Conservation (phyloP, 306 rosid species). For the Myrica gale region DNA sequence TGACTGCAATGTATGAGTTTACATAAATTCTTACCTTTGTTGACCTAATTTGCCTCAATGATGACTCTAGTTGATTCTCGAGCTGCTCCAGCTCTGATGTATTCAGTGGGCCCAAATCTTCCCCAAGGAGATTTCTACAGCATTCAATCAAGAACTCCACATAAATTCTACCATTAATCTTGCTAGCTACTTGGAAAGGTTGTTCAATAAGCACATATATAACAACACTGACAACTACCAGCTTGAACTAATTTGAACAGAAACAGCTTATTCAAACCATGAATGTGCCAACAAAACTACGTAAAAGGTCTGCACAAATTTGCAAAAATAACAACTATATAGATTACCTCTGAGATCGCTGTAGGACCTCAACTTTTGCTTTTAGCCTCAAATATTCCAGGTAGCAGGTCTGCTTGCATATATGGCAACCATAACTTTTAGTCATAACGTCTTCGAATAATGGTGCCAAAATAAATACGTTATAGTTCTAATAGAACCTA, state of each 20-base stretch:
- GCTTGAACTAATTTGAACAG: not conserved
- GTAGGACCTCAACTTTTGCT: conserved; percentile 69
- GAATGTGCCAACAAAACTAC: not conserved
- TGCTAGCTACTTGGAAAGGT: not conserved
- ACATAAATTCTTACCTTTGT: conserved; percentile 49
- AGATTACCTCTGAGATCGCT: conserved; percentile 73
- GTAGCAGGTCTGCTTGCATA: conserved; percentile 47
- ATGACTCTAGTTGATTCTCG: conserved; percentile 71
- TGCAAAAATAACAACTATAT: not conserved
- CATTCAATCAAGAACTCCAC: conserved; percentile 10
- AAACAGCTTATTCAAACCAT: not conserved
- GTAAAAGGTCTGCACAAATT: not conserved
- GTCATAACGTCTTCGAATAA: not conserved
- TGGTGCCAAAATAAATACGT: not conserved
- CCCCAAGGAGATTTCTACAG: conserved; percentile 77
- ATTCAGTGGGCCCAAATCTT: conserved; percentile 65
- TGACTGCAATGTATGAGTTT: no score
- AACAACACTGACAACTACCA: not conserved
- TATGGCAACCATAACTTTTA: not conserved
- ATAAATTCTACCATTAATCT: not conserved
- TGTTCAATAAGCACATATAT: not conserved
- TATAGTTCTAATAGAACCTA: not conserved
- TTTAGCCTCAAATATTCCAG: conserved; percentile 76
- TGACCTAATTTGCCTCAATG: conserved; percentile 70
- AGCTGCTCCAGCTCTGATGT: conserved; percentile 64